Conservation (phyloP, 768 basidiomycete genomes). For the Serendipita indica region DNA sequence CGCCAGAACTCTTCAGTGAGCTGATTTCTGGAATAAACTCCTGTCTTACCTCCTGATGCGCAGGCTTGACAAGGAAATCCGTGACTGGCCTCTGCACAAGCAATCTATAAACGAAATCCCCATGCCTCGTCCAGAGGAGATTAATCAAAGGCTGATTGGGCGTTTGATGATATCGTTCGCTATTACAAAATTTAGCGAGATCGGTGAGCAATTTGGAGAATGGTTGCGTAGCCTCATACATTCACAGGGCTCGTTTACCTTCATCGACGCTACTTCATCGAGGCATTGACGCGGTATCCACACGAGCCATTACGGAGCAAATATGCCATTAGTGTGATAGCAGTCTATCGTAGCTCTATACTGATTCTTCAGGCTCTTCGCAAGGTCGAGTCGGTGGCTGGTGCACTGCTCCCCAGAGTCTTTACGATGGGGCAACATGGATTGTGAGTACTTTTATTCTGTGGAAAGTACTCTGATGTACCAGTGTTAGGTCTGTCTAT, state of each 20-base stretch:
- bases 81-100: conserved; percentile 3
- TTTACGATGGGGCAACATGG: neutral
- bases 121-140: neutral
- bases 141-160: neutral
- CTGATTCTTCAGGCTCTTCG: neutral
- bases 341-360: conserved; percentile 30
- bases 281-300: conserved; percentile 42
- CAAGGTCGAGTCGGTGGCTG: neutral
- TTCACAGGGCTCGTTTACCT: conserved; percentile 52
- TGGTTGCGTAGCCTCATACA: neutral
- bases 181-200: neutral
- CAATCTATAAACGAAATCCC: neutral
- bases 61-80: neutral
- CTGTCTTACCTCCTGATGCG: neutral
- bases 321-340: conserved; percentile 55
- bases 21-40: too few relatives aligned
- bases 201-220: neutral
- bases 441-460: conserved; percentile 3
- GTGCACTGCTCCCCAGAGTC: neutral
- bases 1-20: neutral
- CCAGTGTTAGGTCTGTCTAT: neutral
- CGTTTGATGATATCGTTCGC: neutral
- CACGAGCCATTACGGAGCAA: conserved; percentile 44
- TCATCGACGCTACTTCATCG: conserved; percentile 52
- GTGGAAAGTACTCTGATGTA: neutral